Conservation (phyloP, 2,329 filamentous ascomycete genomes). For the Emmonsiellopsis sp. region DNA sequence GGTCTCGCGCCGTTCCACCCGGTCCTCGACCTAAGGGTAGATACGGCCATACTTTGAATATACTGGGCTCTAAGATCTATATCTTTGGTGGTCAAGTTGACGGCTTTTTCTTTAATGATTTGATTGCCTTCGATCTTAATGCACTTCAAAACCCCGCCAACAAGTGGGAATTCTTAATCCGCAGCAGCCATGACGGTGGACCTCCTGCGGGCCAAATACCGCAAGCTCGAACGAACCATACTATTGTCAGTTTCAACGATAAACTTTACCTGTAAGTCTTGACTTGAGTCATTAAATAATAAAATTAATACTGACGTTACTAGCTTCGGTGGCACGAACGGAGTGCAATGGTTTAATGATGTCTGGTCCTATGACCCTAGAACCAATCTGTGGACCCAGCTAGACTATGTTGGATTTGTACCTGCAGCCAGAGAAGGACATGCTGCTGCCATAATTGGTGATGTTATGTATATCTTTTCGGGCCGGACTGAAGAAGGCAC, state of each 20-base stretch:
- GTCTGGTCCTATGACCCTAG: slow-evolving; percentile 92
- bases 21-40: slow-evolving; percentile 78
- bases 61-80: slow-evolving; percentile 91
- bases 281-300: background rate
- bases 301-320: background rate
- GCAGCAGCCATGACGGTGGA: slow-evolving; percentile 53
- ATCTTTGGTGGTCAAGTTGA: slow-evolving; percentile 97
- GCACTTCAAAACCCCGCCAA: slow-evolving; percentile 85
- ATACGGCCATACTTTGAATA: slow-evolving; percentile 94
- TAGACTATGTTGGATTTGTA: slow-evolving; percentile 97
- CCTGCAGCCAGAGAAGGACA: slow-evolving; percentile 89
- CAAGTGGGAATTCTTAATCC: slow-evolving; percentile 86
- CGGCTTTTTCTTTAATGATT: slow-evolving; percentile 94
- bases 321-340: slow-evolving; percentile 96
- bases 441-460: slow-evolving; percentile 83
- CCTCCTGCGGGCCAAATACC: slow-evolving; percentile 59
- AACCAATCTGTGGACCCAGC: slow-evolving; percentile 71
- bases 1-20: slow-evolving; percentile 86
- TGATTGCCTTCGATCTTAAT: slow-evolving; percentile 91
- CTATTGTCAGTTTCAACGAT: slow-evolving; percentile 83
- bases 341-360: slow-evolving; percentile 95
- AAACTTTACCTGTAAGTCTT: slow-evolving; percentile 76
- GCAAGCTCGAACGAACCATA: slow-evolving; percentile 88
- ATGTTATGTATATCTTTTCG: slow-evolving; percentile 99
- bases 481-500: slow-evolving; percentile 87